Percentiles rank a stretch among this genome's conserved stretches.
phyloP scores from a whole-genome alignment of 148 eudicot genomes.

The Camellia sinensis region DNA sequence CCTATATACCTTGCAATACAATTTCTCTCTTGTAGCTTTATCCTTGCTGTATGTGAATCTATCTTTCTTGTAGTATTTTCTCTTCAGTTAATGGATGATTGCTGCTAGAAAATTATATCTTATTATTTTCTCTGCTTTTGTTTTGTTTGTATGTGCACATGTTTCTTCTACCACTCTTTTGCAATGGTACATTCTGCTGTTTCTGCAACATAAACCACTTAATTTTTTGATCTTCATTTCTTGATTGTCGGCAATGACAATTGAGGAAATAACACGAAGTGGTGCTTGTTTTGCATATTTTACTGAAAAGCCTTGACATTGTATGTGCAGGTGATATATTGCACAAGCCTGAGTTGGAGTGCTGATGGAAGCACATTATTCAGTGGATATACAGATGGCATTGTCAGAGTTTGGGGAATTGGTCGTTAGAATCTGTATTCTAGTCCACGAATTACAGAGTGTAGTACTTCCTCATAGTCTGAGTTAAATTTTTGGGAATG shows the following conservation, averaged over 20 bases:
- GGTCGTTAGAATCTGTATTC: constrained; percentile 37
- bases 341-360: constrained; percentile 82
- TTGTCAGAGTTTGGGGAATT: constrained; percentile 62
- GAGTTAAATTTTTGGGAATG: background rate
- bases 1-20: no score
- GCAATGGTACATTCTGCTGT: background rate
- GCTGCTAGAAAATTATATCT: background rate
- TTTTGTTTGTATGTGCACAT: no score
- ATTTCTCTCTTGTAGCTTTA: background rate
- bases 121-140: background rate
- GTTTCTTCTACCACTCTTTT: background rate
- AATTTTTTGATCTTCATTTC: background rate
- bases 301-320: background rate
- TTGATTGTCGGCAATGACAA: background rate
- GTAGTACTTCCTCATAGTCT: background rate
- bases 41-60: background rate
- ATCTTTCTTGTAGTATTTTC: no score
- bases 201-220: background rate
- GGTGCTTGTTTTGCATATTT: background rate
- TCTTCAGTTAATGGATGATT: background rate
- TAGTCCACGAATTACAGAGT: background rate
- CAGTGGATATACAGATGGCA: constrained; percentile 85
- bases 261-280: background rate
- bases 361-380: constrained; percentile 77
- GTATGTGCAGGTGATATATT: constrained; percentile 56